Evolutionary conservation across 495 filamentous ascomycete species (phyloP).

Genomic region (Acidomyces sp.): DNA sequence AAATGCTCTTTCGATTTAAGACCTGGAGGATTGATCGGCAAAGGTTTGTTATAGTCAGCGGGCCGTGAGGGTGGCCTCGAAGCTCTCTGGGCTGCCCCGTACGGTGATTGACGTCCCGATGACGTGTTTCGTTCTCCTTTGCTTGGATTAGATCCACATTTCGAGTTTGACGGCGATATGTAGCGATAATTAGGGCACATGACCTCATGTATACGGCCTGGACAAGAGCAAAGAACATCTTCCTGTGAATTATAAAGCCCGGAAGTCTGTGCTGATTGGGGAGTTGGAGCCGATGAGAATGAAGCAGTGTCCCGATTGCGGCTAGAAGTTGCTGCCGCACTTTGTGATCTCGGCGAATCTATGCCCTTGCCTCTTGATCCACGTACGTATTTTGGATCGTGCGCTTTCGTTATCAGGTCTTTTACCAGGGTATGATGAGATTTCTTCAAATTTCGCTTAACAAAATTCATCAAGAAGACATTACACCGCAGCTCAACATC

Average conservation of each 20-base stretch:
- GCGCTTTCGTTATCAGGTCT: constrained; percentile 47
- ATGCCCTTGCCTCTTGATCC: neutral
- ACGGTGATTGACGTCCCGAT: no score
- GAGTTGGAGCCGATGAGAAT: neutral
- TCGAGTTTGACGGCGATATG: no score
- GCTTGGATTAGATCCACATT: no score
- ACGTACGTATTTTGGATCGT: neutral
- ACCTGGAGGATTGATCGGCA: neutral
- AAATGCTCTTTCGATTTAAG: neutral
- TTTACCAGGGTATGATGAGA: constrained; percentile 54
- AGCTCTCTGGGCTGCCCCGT: no score
- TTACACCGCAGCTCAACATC: constrained; percentile 70
- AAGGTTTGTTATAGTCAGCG: neutral
- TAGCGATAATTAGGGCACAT: constrained; percentile 12
- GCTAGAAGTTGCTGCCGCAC: no score
- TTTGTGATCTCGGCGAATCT: neutral
- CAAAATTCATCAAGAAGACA: constrained; percentile 53
- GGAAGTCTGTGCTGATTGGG: neutral
- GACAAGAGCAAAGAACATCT: constrained; percentile 4
- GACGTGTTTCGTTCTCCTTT: no score
- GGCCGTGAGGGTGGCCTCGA: neutral
- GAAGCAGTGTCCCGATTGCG: no score
- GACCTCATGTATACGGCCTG: neutral
- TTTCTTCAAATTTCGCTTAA: constrained; percentile 63
- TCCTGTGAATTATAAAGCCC: neutral